Evolutionary conservation across 2,329 filamentous ascomycete species (phyloP).

Genomic region (Pyricularia pennisetigena): DNA sequence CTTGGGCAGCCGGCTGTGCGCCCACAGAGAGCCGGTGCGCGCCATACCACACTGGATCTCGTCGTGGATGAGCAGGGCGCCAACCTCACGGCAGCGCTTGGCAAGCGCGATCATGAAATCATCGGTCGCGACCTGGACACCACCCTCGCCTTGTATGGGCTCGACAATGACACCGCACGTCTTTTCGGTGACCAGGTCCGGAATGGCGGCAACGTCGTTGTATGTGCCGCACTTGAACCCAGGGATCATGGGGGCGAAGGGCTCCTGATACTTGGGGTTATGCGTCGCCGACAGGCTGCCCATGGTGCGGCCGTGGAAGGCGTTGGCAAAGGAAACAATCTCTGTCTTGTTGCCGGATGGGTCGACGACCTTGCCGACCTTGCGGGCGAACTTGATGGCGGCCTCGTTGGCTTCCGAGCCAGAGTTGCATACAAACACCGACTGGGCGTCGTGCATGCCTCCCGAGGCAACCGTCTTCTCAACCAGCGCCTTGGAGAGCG

Average conservation of each 20-base stretch:
- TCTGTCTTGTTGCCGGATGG: slow-evolving; percentile 67
- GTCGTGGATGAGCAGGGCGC: slow-evolving; percentile 84
- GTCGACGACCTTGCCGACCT: slow-evolving; percentile 70
- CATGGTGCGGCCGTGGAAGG: slow-evolving; percentile 96
- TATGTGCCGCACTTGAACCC: slow-evolving; percentile 81
- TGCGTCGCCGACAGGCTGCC: slow-evolving; percentile 90
- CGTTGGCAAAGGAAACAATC: slow-evolving; percentile 81
- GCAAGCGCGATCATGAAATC: slow-evolving; percentile 83
- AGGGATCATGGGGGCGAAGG: slow-evolving; percentile 91
- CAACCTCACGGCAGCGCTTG: slow-evolving; percentile 73
- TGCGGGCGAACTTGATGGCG: slow-evolving; percentile 92
- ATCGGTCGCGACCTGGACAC: slow-evolving; percentile 72
- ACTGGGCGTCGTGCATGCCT: slow-evolving; percentile 68
- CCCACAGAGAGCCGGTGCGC: slow-evolving; percentile 82
- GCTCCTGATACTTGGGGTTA: slow-evolving; percentile 94
- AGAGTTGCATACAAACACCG: slow-evolving; percentile 92
- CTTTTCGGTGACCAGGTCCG: slow-evolving; percentile 65
- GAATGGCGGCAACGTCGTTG: slow-evolving; percentile 69
- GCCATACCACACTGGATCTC: slow-evolving; percentile 94
- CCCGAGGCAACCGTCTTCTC: slow-evolving; percentile 71
- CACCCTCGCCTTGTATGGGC: slow-evolving; percentile 95
- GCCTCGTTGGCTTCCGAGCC: slow-evolving; percentile 97
- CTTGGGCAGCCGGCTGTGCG: slow-evolving; percentile 62
- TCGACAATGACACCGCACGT: slow-evolving; percentile 95
- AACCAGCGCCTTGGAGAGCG: slow-evolving; percentile 76